phyloP scores from a whole-genome alignment of 441 rosid genomes.

The Pelargonium cotyledonis region DNA sequence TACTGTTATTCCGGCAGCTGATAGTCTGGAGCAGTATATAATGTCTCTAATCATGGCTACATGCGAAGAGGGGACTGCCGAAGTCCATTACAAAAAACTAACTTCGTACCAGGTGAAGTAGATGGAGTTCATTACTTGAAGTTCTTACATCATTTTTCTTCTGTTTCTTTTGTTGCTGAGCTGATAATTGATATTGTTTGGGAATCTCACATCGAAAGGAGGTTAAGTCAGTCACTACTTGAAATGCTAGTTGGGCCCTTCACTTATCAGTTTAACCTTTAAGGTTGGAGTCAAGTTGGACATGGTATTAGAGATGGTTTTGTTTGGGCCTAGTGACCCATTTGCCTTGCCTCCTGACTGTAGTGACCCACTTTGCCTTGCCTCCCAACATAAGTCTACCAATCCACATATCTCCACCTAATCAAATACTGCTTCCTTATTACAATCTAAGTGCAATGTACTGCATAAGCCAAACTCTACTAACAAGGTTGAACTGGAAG shows the following conservation, averaged over 20 bases:
- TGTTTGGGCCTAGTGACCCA: no score
- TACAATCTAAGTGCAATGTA: not conserved
- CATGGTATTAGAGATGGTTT: no score
- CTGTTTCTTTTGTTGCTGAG: conserved; percentile 3
- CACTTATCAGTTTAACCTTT: no score
- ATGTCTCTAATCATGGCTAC: conserved; percentile 56
- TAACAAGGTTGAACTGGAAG: no score
- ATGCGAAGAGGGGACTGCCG: conserved; percentile 59
- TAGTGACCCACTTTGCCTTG: no score
- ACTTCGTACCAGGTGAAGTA: conserved; percentile 68
- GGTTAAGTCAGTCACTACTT: no score
- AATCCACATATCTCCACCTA: no score
- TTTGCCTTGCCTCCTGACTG: no score
- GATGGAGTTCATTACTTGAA: conserved; percentile 10
- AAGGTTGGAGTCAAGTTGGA: no score
- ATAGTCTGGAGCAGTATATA: conserved; percentile 83
- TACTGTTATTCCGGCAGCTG: conserved; percentile 90
- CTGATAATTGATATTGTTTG: not conserved
- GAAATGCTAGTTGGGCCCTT: no score
- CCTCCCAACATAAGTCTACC: no score
- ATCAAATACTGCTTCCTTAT: conserved; percentile 1
- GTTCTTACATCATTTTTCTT: conserved; percentile 4
- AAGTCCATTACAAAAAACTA: conserved; percentile 60
- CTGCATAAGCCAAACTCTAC: no score
- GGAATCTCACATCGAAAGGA: not conserved